A percentile compares a stretch with the other conserved stretches of the same genome.
Evolutionary conservation across 2,329 filamentous ascomycete species (phyloP).

Genomic region (Hypoxylon sp.): DNA sequence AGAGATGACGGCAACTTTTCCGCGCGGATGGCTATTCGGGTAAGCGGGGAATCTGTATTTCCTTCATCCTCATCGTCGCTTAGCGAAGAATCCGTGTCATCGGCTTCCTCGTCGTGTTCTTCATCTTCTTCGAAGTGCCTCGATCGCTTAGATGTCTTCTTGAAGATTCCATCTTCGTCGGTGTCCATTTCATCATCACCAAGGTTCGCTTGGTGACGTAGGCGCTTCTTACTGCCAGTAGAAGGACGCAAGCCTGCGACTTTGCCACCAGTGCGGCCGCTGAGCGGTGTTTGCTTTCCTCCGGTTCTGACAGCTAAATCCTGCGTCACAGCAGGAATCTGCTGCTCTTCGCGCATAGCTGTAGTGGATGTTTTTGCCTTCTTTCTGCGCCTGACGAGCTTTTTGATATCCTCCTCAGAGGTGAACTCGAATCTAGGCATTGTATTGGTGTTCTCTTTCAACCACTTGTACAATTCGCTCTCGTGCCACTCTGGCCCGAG

Average conservation of each 20-base stretch:
- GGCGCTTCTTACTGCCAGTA: slow-evolving; percentile 55
- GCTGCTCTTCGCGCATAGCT: slow-evolving; percentile 29
- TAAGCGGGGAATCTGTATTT: slow-evolving; percentile 23
- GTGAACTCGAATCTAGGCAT: slow-evolving; percentile 40
- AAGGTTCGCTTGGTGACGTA: slow-evolving; percentile 44
- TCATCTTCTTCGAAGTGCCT: slow-evolving; percentile 38
- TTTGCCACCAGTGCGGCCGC: slow-evolving; percentile 54
- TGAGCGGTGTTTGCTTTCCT: slow-evolving; percentile 39
- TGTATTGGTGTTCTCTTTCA: slow-evolving; percentile 41
- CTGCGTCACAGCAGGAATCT: slow-evolving; percentile 25
- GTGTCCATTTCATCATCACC: slow-evolving; percentile 52
- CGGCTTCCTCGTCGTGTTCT: slow-evolving; percentile 34
- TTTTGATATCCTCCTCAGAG: slow-evolving; percentile 40
- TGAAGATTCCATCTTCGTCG: slow-evolving; percentile 40
- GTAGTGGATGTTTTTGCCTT: slow-evolving; percentile 29
- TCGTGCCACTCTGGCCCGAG: slow-evolving; percentile 46
- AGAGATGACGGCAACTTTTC: slow-evolving; percentile 59
- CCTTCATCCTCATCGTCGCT: slow-evolving; percentile 46
- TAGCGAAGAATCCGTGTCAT: slow-evolving; percentile 29
- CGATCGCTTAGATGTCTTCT: slow-evolving; percentile 43
- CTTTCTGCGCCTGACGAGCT: slow-evolving; percentile 41
- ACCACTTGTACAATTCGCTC: slow-evolving; percentile 45
- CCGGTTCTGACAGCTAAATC: slow-evolving; percentile 31
- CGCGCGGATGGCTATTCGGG: slow-evolving; percentile 55
- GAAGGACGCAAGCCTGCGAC: slow-evolving; percentile 56